Evolutionary conservation across 805 yeast species (phyloP), one percentile per base, ranked within the genome.

Genomic region (Candida tallmaniae): DNA sequence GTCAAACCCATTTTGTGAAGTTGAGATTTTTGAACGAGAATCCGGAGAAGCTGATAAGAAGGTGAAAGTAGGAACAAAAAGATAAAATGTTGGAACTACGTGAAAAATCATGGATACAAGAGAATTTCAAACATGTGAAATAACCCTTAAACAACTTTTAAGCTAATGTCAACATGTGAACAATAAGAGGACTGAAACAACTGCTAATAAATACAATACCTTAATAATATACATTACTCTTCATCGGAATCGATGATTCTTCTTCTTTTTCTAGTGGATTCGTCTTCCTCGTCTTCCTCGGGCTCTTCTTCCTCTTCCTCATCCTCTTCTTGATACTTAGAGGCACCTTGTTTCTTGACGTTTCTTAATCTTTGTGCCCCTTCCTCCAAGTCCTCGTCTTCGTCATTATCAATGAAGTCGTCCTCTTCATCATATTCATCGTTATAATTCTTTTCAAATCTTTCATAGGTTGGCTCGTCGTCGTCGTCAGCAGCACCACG

Each of bases 361-460:
- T 61, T 56, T 47, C 70, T 70, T 44, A 80, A 61, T 48, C 81
- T 67, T 45, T 75, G 80, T 1, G 83, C 83, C 8, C 76, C 81
- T 36, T 58, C 55, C 37, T 68, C 77, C 23, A 64, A 67, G 24
- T 66, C 74, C 1, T 62, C 72, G 2, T 61, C 74, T 8, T 56
- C 72, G 3, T 58, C 73, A 32, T 61, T 64, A 34, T 69, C 77
- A 22, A 68, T 67, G 38, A 60, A 68, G 28, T 62, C 70, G 40
- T 61, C 68, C 17, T 60, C 70, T 26, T 61, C 69, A 20, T 62
- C 67, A 36, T 61, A 61, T 29, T 54, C 61, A 20, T 48, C 54
- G 34, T 59, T 67, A 36, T 63, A 65, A 4, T 62, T 54, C 34
- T 60, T 53, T 33, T 58, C 66, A 39, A 55, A 59, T 32, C 65